These are phyloP conservation scores for Bipolaris bicolor DNA, from an alignment of 2,329 filamentous ascomycete genomes.

Conservation along the genomic window DNA sequence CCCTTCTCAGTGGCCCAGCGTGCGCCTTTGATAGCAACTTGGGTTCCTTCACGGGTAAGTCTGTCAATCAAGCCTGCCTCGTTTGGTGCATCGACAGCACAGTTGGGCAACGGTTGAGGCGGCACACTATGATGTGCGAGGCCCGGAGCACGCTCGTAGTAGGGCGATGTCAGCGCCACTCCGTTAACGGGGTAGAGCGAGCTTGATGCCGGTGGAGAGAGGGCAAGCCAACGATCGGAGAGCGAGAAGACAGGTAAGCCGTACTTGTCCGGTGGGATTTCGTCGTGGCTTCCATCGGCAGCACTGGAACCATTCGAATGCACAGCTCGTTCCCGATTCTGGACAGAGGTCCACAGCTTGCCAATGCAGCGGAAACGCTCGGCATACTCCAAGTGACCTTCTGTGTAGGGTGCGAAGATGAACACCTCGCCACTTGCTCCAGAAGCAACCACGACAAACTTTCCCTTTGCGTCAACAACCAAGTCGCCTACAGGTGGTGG, in stretches of 20 bases:
- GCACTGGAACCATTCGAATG: conserved; percentile 47
- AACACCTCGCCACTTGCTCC: conserved; percentile 87
- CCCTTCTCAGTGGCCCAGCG: conserved; percentile 80
- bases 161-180: conserved; percentile 59
- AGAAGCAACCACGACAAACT: conserved; percentile 76
- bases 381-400: conserved; percentile 33
- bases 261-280: conserved; percentile 43
- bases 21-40: conserved; percentile 76
- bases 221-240: conserved; percentile 76
- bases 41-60: conserved; percentile 78
- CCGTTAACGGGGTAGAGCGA: conserved; percentile 74
- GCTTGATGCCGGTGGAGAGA: conserved; percentile 74
- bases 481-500: conserved; percentile 76
- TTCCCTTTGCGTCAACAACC: conserved; percentile 73
- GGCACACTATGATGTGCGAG: conserved; percentile 68
- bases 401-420: conserved; percentile 61
- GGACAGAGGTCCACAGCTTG: conserved; percentile 90
- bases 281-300: conserved; percentile 45
- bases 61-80: conserved; percentile 75
- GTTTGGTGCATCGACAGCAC: conserved; percentile 74
- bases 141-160: conserved; percentile 62
- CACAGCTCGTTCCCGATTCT: conserved; percentile 54
- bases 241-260: conserved; percentile 72
- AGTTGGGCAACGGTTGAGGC: conserved; percentile 69
- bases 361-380: conserved; percentile 70